These are phyloP conservation scores for Scolecobasidium constrictum DNA, from an alignment of 2,329 filamentous ascomycete species.

Conservation along the genomic window DNA sequence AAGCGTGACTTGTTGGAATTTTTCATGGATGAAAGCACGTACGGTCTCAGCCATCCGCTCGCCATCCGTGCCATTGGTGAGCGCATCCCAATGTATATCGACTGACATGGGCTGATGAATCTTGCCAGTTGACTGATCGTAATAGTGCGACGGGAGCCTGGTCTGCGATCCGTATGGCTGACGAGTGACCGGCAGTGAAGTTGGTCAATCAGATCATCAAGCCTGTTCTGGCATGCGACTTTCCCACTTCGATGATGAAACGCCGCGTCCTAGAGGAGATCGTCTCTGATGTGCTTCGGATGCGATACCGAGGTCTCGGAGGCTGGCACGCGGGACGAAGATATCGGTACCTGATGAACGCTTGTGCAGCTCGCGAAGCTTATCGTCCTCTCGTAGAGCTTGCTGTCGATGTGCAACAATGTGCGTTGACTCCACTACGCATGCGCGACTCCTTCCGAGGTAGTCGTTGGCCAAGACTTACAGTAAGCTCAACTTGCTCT, in stretches of 20 bases:
- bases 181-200: neutral
- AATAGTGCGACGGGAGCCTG: neutral
- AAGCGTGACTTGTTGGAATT: conserved; percentile 83
- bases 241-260: too few species aligned
- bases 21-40: conserved; percentile 86
- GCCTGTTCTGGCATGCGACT: neutral
- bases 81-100: conserved; percentile 90
- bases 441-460: too few species aligned
- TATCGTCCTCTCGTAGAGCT: too few species aligned
- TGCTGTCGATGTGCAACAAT: too few species aligned
- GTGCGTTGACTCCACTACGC: too few species aligned
- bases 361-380: neutral
- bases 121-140: conserved; percentile 5
- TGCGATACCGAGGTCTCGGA: neutral
- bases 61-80: conserved; percentile 83
- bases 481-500: too few species aligned
- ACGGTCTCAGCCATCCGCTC: conserved; percentile 74
- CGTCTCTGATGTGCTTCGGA: too few species aligned
- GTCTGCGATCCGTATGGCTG: conserved; percentile 1
- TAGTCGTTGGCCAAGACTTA: too few species aligned
- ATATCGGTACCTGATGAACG: neutral
- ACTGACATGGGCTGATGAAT: conserved; percentile 62
- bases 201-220: neutral
- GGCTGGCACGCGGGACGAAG: neutral
- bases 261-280: too few species aligned